Base-by-base conservation (phyloP, 2,329 filamentous ascomycete genomes). In the Orbilia javanica region DNA sequence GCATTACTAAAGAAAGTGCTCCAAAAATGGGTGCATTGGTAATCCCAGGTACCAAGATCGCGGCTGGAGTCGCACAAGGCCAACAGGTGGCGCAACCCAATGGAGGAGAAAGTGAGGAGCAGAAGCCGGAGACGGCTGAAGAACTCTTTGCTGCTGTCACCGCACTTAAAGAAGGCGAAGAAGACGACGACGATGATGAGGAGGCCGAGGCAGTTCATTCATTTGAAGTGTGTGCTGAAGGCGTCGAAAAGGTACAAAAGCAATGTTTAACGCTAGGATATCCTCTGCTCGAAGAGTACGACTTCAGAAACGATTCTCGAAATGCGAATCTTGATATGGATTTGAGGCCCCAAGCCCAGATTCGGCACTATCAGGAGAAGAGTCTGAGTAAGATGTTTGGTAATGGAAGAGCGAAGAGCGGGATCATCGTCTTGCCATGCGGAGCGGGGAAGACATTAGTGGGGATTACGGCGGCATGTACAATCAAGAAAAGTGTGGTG, bases 381-480 rank as follows among this genome's bases (percentile, higher is more conserved):
- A 97, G 94, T 80, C 87, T 99, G 8, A 97, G 93, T 86, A 99
- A 99, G 84, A 99, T 99, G 96, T 99, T 99, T 83, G 95, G 96
- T 83, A 99, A 99, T 83, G 95, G 95, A 62, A 91, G 96, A 84
- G 96, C 96, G 13, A 96, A 97, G 86, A 97, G 94, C 84, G 96
- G 96, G 72, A 96, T 99, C 81, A 99, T 99, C 76, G 96, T 99
- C 70, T 85, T 99, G 81, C 96, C 96, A 18, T 99, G 96, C 83
- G 96, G 96, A 81, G 96, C 96, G 18, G 96, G 96, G 76, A 99
- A 99, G 86, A 99, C 96, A 0, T 86, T 99, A 46, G 96, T 99
- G 15, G 96, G 96, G n/a, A 97, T 99, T 81, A 98, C 96, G 20
- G 96, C 96, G 48, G 96, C 94, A 20, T 98, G 96, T 85, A 98